These are phyloP conservation scores for Wakefieldia striispora DNA, from an alignment of 768 basidiomycete genomes.

Conservation along the genomic window DNA sequence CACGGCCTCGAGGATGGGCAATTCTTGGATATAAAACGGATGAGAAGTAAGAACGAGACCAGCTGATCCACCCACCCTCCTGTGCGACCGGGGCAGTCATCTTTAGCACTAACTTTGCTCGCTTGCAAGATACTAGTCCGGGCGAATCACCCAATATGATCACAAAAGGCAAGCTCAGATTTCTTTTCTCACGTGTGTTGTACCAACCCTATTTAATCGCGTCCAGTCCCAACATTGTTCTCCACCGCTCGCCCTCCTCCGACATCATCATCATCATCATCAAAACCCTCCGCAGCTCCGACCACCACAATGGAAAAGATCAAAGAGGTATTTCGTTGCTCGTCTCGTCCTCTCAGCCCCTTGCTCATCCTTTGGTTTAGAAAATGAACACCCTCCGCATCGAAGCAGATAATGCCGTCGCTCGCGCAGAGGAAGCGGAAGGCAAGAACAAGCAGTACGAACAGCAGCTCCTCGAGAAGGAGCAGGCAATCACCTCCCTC, in stretches of 20 bases:
- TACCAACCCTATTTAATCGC: conserved; percentile 20
- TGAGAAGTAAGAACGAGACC: conserved; percentile 3
- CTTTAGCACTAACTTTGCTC: background rate
- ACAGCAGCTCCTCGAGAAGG: conserved; percentile 71
- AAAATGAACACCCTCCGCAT: conserved; percentile 74
- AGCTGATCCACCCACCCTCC: conserved; percentile 52
- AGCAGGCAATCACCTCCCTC: conserved; percentile 84
- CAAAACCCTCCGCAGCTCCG: conserved; percentile 2
- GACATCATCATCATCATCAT: conserved; percentile 4
- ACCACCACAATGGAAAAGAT: conserved; percentile 45
- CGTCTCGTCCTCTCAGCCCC: background rate
- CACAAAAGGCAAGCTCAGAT: conserved; percentile 30
- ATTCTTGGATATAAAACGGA: conserved; percentile 52
- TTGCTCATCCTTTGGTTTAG: conserved; percentile 35
- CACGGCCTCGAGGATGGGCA: conserved; percentile 91
- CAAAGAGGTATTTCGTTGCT: conserved; percentile 35
- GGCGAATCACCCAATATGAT: conserved; percentile 24
- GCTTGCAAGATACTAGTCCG: background rate
- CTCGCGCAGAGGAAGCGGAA: conserved; percentile 88
- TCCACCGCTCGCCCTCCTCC: conserved; percentile 7
- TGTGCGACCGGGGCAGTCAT: conserved; percentile 77
- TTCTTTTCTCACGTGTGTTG: conserved; percentile 37
- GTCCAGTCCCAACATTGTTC: conserved; percentile 14
- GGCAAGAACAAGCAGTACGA: conserved; percentile 75
- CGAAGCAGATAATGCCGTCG: conserved; percentile 80